phyloP scores from a whole-genome alignment of 1,139 yeast genomes.

The Chernovozyma sophiae-reginae region DNA sequence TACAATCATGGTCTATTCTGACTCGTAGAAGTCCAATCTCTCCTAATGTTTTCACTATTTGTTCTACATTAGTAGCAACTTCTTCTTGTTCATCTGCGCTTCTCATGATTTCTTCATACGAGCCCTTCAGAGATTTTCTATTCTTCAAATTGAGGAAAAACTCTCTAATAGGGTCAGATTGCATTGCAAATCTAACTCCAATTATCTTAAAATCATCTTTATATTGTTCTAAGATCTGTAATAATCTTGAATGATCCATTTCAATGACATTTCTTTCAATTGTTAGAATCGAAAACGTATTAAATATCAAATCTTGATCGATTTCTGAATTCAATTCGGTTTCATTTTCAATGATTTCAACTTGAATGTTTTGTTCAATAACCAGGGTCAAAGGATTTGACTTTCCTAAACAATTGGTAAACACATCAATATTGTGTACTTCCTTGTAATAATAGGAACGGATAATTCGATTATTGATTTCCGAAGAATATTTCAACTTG shows the following conservation, averaged over 20 bases:
- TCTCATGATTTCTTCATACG: constrained; percentile 17
- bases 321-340: constrained; percentile 8
- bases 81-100: constrained; percentile 10
- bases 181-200: constrained; percentile 24
- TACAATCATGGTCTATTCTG: constrained; percentile 19
- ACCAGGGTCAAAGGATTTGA: background rate
- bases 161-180: constrained; percentile 11
- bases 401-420: constrained; percentile 10
- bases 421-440: constrained; percentile 25
- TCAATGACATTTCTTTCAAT: constrained; percentile 23
- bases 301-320: constrained; percentile 25
- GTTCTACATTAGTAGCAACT: constrained; percentile 5
- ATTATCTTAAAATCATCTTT: constrained; percentile 22
- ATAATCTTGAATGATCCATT: constrained; percentile 20
- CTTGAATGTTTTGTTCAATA: background rate
- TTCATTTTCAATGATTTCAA: background rate
- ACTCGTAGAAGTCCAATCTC: constrained; percentile 28
- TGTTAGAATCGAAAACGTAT: constrained; percentile 25
- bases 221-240: constrained; percentile 16
- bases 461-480: constrained; percentile 6
- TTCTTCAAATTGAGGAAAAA: constrained; percentile 12
- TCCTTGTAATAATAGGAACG: constrained; percentile 30
- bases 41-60: constrained; percentile 23
- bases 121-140: constrained; percentile 1
- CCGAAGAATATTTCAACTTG: constrained; percentile 6